Conservation (phyloP, 495 filamentous ascomycete species). For the Xylaria curta region DNA sequence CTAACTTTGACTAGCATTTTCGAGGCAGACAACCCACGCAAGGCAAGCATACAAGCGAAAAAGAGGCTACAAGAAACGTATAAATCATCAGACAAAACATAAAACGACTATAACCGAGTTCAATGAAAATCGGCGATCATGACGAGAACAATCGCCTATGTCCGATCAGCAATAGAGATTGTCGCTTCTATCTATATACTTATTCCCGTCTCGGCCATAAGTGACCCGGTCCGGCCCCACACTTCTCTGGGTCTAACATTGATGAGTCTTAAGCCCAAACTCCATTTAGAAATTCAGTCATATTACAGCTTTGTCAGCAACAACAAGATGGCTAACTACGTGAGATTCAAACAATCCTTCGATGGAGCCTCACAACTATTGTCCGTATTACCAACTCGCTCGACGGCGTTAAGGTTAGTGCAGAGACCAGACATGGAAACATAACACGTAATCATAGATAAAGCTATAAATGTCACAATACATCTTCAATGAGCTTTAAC, state of each 20-base stretch:
- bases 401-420: background rate
- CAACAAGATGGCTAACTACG: background rate
- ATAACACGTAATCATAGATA: background rate
- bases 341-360: background rate
- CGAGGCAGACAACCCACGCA: slow-evolving; percentile 57
- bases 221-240: background rate
- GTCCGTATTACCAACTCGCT: background rate
- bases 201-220: background rate
- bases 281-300: background rate
- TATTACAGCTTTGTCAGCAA: background rate
- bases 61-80: slow-evolving; percentile 29
- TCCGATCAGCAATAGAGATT: background rate
- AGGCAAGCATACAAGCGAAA: slow-evolving; percentile 55
- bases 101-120: background rate
- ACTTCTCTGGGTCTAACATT: background rate
- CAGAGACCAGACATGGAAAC: too few relatives aligned
- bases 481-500: background rate
- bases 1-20: slow-evolving; percentile 52
- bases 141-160: background rate
- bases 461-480: slow-evolving; percentile 1
- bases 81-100: background rate
- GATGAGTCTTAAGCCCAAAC: background rate
- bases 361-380: too few relatives aligned
- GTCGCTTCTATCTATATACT: background rate
- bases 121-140: background rate